These are phyloP conservation scores for Ceriops zippeliana DNA, from an alignment of 345 rosid species.

Conservation along the genomic window DNA sequence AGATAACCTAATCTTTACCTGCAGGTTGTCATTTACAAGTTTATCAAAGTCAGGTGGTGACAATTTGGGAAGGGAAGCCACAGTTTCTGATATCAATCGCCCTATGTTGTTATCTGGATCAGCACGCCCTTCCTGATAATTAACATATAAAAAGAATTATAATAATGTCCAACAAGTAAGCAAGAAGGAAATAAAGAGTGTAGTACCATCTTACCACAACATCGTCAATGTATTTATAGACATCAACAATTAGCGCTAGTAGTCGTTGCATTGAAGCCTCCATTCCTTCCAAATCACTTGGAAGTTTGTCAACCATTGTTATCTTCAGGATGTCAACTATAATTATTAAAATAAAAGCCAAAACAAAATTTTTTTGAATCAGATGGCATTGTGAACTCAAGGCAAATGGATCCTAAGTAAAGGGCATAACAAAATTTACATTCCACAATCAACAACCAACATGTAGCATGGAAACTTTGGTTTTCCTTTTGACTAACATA, in stretches of 20 bases:
- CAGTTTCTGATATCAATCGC: constrained; percentile 60
- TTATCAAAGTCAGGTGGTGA: constrained; percentile 73
- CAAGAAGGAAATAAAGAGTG: background rate
- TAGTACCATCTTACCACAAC: constrained; percentile 49
- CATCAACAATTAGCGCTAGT: constrained; percentile 60
- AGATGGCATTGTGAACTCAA: background rate
- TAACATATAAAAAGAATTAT: background rate
- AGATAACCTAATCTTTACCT: constrained; percentile 43
- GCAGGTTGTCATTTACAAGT: constrained; percentile 79
- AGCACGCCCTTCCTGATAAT: constrained; percentile 61
- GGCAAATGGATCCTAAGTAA: background rate
- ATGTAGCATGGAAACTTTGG: too few relatives aligned
- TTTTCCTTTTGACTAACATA: too few relatives aligned
- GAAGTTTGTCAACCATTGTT: constrained; percentile 71
- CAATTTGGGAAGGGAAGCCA: constrained; percentile 69
- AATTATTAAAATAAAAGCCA: background rate
- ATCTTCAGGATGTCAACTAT: constrained; percentile 74
- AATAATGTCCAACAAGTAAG: constrained; percentile 11
- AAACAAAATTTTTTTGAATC: background rate
- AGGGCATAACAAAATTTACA: too few relatives aligned
- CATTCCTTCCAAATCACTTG: constrained; percentile 97
- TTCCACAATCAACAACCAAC: too few relatives aligned
- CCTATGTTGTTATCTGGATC: constrained; percentile 74
- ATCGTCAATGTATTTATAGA: constrained; percentile 72
- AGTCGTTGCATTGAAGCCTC: constrained; percentile 78